These are phyloP conservation scores for Lentinula sp. DNA, from an alignment of 768 basidiomycete genomes.

Conservation along the genomic window DNA sequence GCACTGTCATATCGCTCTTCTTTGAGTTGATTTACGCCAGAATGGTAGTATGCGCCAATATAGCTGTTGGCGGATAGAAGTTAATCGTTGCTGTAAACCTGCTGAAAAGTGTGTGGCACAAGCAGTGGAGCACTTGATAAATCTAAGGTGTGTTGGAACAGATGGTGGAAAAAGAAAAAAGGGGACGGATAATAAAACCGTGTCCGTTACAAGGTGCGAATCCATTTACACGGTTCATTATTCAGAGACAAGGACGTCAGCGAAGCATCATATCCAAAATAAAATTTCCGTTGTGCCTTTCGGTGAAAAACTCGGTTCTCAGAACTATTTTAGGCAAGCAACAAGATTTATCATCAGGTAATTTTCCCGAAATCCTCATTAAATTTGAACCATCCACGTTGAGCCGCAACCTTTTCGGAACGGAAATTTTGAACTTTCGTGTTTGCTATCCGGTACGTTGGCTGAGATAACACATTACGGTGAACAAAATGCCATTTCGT, in stretches of 20 bases:
- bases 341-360: no score
- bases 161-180: background rate
- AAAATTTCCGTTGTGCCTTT: no score
- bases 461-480: no score
- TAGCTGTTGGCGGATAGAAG: background rate
- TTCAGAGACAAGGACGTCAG: background rate
- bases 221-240: background rate
- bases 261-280: background rate
- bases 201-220: background rate
- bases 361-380: no score
- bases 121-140: background rate
- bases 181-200: background rate
- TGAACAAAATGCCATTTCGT: no score
- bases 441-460: no score
- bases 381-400: no score
- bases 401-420: no score
- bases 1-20: background rate
- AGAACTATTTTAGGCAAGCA: no score
- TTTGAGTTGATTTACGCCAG: background rate
- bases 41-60: background rate
- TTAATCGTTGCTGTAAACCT: background rate
- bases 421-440: no score
- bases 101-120: background rate
- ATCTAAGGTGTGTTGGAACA: background rate
- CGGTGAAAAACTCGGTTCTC: no score